These are phyloP conservation scores for Furcasterigmium sp. DNA, from an alignment of 2,329 filamentous ascomycete species.

Conservation along the genomic window DNA sequence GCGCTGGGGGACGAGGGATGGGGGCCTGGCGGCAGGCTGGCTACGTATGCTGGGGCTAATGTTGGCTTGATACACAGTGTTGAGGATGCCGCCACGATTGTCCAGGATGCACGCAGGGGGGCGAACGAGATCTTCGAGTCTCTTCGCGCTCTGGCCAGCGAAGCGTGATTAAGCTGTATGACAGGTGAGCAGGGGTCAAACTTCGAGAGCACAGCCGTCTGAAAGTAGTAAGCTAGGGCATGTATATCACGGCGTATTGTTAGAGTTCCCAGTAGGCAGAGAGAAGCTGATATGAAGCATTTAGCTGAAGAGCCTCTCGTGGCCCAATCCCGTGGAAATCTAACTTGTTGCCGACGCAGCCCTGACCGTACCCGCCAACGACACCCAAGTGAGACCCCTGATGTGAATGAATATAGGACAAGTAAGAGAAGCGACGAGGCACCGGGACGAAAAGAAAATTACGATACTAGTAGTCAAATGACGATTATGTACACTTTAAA, in stretches of 20 bases:
- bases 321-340: no score
- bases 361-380: not conserved
- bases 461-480: not conserved
- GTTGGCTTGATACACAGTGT: constrained; percentile 38
- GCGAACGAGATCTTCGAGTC: constrained; percentile 11
- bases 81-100: constrained; percentile 30
- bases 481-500: not conserved
- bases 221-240: no score
- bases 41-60: constrained; percentile 42
- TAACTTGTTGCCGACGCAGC: not conserved
- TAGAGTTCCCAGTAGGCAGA: no score
- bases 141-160: no score
- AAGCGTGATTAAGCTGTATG: no score
- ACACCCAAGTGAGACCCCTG: not conserved
- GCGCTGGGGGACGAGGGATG: constrained; percentile 37
- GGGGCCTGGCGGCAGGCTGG: constrained; percentile 41
- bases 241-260: no score
- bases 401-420: not conserved
- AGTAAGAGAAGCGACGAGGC: not conserved
- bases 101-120: constrained; percentile 23
- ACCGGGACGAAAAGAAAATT: not conserved
- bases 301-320: no score
- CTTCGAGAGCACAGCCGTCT: no score
- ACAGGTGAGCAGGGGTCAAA: no score
- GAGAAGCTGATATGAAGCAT: no score